Evolutionary conservation across 1,139 yeast genomes (phyloP).

Genomic region (Yamadazyma buinensis): DNA sequence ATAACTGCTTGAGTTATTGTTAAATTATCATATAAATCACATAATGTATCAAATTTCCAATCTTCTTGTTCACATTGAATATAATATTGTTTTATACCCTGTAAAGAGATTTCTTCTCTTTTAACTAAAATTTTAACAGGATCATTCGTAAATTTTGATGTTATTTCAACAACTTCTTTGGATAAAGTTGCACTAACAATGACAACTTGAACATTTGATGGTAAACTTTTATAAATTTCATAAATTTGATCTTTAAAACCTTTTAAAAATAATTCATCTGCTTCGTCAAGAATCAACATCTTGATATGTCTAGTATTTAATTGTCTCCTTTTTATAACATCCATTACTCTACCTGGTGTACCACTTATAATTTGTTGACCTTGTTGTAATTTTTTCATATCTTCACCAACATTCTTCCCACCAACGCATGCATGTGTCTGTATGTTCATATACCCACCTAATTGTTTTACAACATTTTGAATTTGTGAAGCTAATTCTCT

Average conservation of each 20-base stretch:
- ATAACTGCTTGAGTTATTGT: slow-evolving; percentile 96
- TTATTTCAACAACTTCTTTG: slow-evolving; percentile 78
- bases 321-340: slow-evolving; percentile 76
- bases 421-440: slow-evolving; percentile 92
- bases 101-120: slow-evolving; percentile 82
- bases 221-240: slow-evolving; percentile 78
- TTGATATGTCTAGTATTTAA: slow-evolving; percentile 68
- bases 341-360: slow-evolving; percentile 92
- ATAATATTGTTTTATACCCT: slow-evolving; percentile 86
- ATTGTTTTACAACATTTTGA: slow-evolving; percentile 74
- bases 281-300: slow-evolving; percentile 87
- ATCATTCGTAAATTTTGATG: slow-evolving; percentile 82
- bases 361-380: slow-evolving; percentile 96
- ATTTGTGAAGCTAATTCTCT: slow-evolving; percentile 92
- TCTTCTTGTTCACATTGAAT: slow-evolving; percentile 88
- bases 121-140: slow-evolving; percentile 90
- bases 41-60: slow-evolving; percentile 92
- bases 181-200: slow-evolving; percentile 94
- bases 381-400: slow-evolving; percentile 62
- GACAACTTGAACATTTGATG: slow-evolving; percentile 83
- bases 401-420: slow-evolving; percentile 82
- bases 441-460: slow-evolving; percentile 84
- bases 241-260: slow-evolving; percentile 93
- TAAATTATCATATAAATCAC: slow-evolving; percentile 90
- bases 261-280: slow-evolving; percentile 85